Percentiles rank a stretch among this genome's conserved stretches.
Conservation (phyloP, 2,329 filamentous ascomycete species). For the Dactylellina drechsleri region DNA sequence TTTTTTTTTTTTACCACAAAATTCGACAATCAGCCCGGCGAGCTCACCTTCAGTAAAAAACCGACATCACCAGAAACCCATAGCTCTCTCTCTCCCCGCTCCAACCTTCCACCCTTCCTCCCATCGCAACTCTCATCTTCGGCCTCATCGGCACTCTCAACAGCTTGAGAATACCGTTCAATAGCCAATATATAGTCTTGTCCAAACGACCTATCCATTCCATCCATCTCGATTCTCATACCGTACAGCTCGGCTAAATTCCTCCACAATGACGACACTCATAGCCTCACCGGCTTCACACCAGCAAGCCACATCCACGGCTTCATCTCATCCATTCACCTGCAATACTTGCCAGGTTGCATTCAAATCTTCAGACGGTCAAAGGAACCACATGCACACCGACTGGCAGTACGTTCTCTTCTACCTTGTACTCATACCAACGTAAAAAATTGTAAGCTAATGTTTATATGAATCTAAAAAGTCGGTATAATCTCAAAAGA, state of each 20-base stretch:
- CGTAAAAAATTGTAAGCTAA: too few species aligned
- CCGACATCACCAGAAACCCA: neutral
- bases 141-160: neutral
- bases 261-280: slow-evolving; percentile 46
- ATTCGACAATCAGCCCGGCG: neutral
- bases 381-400: slow-evolving; percentile 95
- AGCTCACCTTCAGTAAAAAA: neutral
- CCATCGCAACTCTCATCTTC: neutral
- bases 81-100: neutral
- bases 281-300: slow-evolving; percentile 43
- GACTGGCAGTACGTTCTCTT: slow-evolving; percentile 88
- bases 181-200: neutral
- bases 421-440: neutral
- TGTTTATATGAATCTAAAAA: slow-evolving; percentile 60
- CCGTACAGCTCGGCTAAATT: neutral
- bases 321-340: slow-evolving; percentile 80
- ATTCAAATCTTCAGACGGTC: slow-evolving; percentile 90
- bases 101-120: neutral
- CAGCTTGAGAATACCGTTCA: neutral
- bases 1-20: slow-evolving; percentile 35
- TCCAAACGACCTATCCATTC: slow-evolving; percentile 5
- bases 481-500: slow-evolving; percentile 95
- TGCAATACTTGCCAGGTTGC: slow-evolving; percentile 99
- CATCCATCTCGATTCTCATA: neutral
- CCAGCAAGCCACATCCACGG: slow-evolving; percentile 16